These are phyloP conservation scores for Podaxis carcinomalis DNA, from an alignment of 768 basidiomycete genomes.

Conservation along the genomic window DNA sequence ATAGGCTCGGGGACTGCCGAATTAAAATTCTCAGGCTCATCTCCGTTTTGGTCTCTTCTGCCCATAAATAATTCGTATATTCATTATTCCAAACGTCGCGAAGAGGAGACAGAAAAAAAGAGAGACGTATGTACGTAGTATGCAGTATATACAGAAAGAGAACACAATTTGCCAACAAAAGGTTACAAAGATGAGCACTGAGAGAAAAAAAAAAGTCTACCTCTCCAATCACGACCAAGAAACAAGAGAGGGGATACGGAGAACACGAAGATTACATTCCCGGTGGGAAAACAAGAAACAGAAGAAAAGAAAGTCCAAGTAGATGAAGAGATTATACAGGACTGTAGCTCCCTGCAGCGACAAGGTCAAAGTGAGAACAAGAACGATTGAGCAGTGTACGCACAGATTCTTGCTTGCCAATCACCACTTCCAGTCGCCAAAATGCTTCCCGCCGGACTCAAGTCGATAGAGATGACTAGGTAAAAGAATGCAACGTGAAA, in stretches of 20 bases:
- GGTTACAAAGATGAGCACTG: background rate
- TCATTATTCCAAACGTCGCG: background rate
- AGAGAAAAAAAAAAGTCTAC: background rate
- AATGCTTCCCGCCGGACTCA: slow-evolving; percentile 28
- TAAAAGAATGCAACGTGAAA: background rate
- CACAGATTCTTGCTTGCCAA: slow-evolving; percentile 31
- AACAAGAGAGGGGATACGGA: background rate
- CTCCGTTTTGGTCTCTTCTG: background rate
- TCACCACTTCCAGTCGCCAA: slow-evolving; percentile 31
- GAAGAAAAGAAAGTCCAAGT: background rate
- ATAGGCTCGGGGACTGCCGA: too few species aligned
- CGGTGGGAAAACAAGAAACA: background rate
- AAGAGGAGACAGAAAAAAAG: background rate
- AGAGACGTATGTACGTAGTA: background rate
- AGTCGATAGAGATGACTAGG: slow-evolving; percentile 28
- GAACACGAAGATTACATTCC: background rate
- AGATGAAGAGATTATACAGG: background rate
- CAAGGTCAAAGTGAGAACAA: background rate
- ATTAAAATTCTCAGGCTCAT: background rate
- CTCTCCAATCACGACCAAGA: background rate
- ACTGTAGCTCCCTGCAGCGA: slow-evolving; percentile 11
- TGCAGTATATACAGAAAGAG: background rate
- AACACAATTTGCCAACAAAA: background rate
- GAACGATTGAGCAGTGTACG: slow-evolving; percentile 4
- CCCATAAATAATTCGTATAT: background rate